Evolutionary conservation across 331 rosid species (phyloP), one percentile per base, ranked within the genome.

Genomic region (Quercus tomentella): DNA sequence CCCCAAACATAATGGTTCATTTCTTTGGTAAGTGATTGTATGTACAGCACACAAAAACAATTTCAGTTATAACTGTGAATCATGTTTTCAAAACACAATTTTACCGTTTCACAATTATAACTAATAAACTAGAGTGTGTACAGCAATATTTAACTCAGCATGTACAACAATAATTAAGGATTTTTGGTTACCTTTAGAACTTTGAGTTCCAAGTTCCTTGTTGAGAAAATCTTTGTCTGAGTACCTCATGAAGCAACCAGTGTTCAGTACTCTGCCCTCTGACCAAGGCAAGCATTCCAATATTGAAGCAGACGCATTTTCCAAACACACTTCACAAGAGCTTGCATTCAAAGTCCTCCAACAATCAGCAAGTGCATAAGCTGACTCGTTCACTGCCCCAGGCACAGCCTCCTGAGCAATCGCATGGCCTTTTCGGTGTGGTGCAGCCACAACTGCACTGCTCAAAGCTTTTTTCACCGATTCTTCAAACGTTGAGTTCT

Each of bases 241-340:
- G 86, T 91, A 95, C 88, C 92, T 90, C 93, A 95, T 83, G 90
- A 91, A 93, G 90, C 98, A 95, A 5, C 99, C 99, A 0, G 98
- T 88, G 79, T 91, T 61, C 45, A 93, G 62, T 0, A 92, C 98
- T 20, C 98, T 78, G 11, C 93, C 99, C 82, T 95, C 97, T 0
- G 93, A 84, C 83, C 79, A 79, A 9, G 99, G 98, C 82, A 95
- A 87, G 81, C 99, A 95, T 66, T 80, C 78, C 77, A 86, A 66
- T n/a, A 93, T 73, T 4, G 96, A 85, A 23, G 86, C 74, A 25
- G 93, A 88, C n/a, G 98, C 98, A 65, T 88, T 86, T 78, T 91
- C 85, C 77, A 95, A 88, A 80, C 99, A 95, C 7, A 83, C 79
- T 57, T 73, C 83, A 79, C 99, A 95, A 76, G 94, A 85, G 52